Percentiles rank a stretch among this genome's conserved stretches.
These are phyloP conservation scores for Cladosporium sp. DNA, from an alignment of 2,329 filamentous ascomycete genomes.

Conservation along the genomic window DNA sequence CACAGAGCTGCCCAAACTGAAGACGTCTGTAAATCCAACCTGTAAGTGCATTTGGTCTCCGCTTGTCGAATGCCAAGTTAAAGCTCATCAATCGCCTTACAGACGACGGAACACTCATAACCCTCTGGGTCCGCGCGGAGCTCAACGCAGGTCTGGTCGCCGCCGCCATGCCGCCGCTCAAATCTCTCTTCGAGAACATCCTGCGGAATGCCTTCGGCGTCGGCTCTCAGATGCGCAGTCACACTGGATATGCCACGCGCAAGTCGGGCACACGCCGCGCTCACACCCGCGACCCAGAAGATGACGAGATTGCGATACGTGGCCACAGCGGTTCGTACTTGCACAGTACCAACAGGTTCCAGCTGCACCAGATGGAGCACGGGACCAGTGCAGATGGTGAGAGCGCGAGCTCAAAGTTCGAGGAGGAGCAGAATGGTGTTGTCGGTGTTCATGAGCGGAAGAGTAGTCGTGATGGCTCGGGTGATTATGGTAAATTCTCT, in stretches of 20 bases:
- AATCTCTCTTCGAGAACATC: neutral
- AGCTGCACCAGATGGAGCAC: neutral
- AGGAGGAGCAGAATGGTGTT: neutral
- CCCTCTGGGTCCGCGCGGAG: constrained; percentile 1
- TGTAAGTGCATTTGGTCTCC: neutral
- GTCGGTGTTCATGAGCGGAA: neutral
- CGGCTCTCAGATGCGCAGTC: neutral
- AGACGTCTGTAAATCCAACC: neutral
- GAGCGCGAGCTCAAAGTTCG: neutral
- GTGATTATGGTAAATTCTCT: neutral
- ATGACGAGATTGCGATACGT: neutral
- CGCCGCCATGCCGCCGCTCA: neutral
- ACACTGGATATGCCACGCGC: neutral
- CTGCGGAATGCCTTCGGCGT: neutral
- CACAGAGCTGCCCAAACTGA: neutral
- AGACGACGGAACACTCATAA: neutral
- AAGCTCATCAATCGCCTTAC: neutral
- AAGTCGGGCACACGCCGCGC: neutral
- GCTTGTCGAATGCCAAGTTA: neutral
- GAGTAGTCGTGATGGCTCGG: neutral
- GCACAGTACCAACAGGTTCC: neutral
- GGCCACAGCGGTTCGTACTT: neutral
- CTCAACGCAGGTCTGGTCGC: neutral
- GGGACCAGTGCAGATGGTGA: neutral
- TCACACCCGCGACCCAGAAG: neutral